Percentiles rank a stretch among this genome's conserved stretches.
Conservation (phyloP, 2,329 filamentous ascomycete genomes). For the Sclerotinia nivalis region DNA sequence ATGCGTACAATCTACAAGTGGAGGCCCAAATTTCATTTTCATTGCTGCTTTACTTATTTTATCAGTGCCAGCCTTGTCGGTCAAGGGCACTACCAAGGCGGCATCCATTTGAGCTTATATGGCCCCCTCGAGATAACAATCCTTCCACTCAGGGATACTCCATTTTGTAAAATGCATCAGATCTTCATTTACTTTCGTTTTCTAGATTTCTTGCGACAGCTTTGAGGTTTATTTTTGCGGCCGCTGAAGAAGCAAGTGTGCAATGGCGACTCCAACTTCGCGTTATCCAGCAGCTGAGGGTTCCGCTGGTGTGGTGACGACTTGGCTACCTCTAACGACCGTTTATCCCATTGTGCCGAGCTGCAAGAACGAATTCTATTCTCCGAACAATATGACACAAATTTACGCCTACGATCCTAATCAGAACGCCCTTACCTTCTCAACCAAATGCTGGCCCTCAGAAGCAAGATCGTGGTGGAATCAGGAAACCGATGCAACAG, state of each 20-base stretch:
- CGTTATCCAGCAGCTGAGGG: slow-evolving; percentile 9
- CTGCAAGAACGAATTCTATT: slow-evolving; percentile 9
- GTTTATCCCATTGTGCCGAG: slow-evolving; percentile 15
- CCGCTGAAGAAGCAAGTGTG: neutral
- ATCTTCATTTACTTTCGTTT: neutral
- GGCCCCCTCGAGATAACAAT: neutral
- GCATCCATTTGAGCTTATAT: neutral
- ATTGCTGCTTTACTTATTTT: neutral
- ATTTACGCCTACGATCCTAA: slow-evolving; percentile 13
- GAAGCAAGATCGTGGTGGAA: slow-evolving; percentile 17
- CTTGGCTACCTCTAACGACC: slow-evolving; percentile 20
- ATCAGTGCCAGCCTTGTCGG: neutral
- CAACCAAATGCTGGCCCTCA: slow-evolving; percentile 11
- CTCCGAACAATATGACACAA: neutral
- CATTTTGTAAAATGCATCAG: neutral
- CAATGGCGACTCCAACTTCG: slow-evolving; percentile 12
- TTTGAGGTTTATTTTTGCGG: neutral
- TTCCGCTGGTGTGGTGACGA: neutral
- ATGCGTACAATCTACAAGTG: neutral
- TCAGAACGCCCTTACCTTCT: neutral
- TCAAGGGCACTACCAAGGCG: neutral
- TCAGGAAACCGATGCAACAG: neutral
- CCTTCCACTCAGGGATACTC: neutral
- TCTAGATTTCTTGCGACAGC: neutral
- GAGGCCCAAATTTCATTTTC: neutral